Base-by-base conservation (phyloP, 129 eudicot genomes). In the Flaveria linearis region DNA sequence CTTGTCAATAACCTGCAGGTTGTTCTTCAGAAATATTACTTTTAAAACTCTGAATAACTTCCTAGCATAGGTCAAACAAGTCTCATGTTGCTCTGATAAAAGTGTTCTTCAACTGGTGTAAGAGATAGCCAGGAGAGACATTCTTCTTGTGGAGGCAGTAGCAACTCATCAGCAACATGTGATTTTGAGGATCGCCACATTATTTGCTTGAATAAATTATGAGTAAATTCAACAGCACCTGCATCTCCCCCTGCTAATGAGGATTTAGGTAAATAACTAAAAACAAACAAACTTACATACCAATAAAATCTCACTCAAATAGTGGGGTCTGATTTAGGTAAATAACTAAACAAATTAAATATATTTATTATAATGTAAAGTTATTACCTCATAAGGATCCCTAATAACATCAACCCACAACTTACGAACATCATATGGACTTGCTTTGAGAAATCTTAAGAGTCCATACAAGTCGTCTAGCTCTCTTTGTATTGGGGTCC, bases 171-270 rank as follows among this genome's bases (percentile, higher is more conserved):
- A 25, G 91, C 85, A 76, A 94, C 91, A 77, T 87, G 90, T 41
- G 76, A 64, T 76, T 94, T 94, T 74, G 97, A 88, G 69, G 93
- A 87, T 46, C 98, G 93, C 98, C 98, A 94, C 97, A 94, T 94
- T 67, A 90, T 70, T 79, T 94, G 82, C 57, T 84, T 87, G 30
- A 94, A 94, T 52, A 91, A 69, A 62, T 78, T 80, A 4, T 91
- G 98, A 4, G 97, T 84, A 78, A 84, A 94, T 64, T 52, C 78
- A 72, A 88, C 84, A 74, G 97, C 96, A 73, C 91, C 86, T 30
- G 69, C 73, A 89, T 91, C 95, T 72, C 95, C 91, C 65, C 72
- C 98, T 93, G 88, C 80, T 73, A 49, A 80, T 65, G 71, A 66
- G 71, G 28, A 66, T 18, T 66, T 46, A 45, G 57, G 5, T 69